Evolutionary conservation across 2,329 filamentous ascomycete species (phyloP), one percentile per base, ranked within the genome.

Genomic region (Monilinia fructicola): DNA sequence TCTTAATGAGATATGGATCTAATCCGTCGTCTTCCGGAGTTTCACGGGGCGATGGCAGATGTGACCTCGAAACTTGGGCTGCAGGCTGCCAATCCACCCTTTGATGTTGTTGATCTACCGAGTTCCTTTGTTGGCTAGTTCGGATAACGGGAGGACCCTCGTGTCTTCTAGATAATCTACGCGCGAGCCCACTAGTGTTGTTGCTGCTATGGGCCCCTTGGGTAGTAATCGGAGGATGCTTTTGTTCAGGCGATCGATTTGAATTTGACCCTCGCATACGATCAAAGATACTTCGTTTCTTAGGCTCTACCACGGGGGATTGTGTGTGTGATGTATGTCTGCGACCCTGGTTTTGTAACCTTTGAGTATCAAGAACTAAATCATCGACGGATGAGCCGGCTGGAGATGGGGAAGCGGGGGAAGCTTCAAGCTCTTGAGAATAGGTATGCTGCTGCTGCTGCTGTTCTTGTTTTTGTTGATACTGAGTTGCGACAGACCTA

Each of bases 101-200:
- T 68, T 79, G 78, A 65, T 78, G 78, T 63, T 78, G 78, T 63
- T 79, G 78, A 56, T 79, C 78, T 26, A 77, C 72, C 52, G 74
- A 76, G 12, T 73, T 74, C 11, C 74, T 73, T 71, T 81, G 78
- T 70, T 78, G 77, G 52, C 74, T 66, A 63, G 81, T 82, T 73
- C 80, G 79, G 70, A 82, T 69, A 12, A 64, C 59, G 71, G 72
- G 77, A 73, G 71, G 78, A 75, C 76, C 82, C 80, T 81, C 83
- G 84, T 75, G 83, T 78, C 73, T 85, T 81, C 78, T 87, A 54
- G 86, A 88, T 42, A 82, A 80, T 71, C 84, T 80, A 70, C 85
- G 85, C 70, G 77, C 79, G 58, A 87, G 76, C 61, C 81, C 81
- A 58, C 77, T 71, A 67, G 78, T 79, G 73, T 82, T 83, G 73